Base-by-base conservation (phyloP, 2,329 filamentous ascomycete genomes). In the Sclerotinia sclerotiorum region DNA sequence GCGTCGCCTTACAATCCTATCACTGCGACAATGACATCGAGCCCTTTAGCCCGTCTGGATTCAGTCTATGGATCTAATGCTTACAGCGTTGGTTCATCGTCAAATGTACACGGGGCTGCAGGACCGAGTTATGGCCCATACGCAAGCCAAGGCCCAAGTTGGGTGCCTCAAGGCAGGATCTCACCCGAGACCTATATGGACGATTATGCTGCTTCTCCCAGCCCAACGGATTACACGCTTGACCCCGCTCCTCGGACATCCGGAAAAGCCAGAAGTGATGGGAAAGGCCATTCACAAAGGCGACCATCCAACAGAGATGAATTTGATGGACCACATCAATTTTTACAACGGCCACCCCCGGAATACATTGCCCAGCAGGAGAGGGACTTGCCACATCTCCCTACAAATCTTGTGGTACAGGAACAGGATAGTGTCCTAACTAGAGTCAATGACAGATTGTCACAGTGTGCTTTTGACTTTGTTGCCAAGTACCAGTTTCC, bases 401-500 rank as follows among this genome's bases (percentile, higher is more conserved):
- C 92, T 58, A 93, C 91, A 75, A 92, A 93, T 78, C 85, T 96
- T 62, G 86, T 91, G 75, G 89, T 92, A 66, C 88, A 93, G 79
- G 92, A 96, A 80, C 92, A 96, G 82, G 92, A 95, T 80, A 87
- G 85, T 76, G 91, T 96, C 74, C 83, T 95, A 68, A 87, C 86
- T 68, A 87, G 90, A 79, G 91, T 95, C 79, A 95, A 95, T 81
- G 91, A 94, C 80, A 87, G 92, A 70, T 83, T 96, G 57, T 93
- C 92, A 32, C 90, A 91, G 79, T 95, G 92, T 78, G 92, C 92
- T 44, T 96, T 90, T 83, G 91, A 96, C 80, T 96, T 96, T 79
- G 89, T 96, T 75, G 92, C 92, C 74, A 93, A 93, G 80, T 95
- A 95, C 78, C 92, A 94, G 79, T 96, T 96, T 77, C 92, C 92